Evolutionary conservation across 129 eudicot genomes (phyloP).

Genomic region (Flaveria linearis): DNA sequence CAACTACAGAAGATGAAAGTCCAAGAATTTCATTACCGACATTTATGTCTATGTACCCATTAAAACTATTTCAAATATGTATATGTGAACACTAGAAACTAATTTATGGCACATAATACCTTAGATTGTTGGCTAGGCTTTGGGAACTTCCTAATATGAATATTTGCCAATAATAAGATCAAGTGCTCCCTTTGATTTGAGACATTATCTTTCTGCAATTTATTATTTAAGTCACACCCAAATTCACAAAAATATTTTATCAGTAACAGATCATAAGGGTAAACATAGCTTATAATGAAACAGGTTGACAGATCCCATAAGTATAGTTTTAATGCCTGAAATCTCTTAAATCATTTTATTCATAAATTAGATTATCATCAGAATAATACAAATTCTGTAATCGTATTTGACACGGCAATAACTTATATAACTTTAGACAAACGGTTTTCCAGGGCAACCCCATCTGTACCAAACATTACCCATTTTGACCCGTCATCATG

Average conservation of each 20-base stretch:
- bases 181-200: slow-evolving; percentile 93
- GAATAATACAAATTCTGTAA: slow-evolving; percentile 4
- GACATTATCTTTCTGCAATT: slow-evolving; percentile 82
- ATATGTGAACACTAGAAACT: slow-evolving; percentile 9
- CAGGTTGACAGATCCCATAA: not conserved
- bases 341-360: not conserved
- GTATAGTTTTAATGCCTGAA: not conserved
- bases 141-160: slow-evolving; percentile 76
- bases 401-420: not conserved
- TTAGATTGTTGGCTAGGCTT: slow-evolving; percentile 77
- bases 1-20: slow-evolving; percentile 50
- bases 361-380: not conserved
- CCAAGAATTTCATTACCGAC: slow-evolving; percentile 18
- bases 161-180: slow-evolving; percentile 80
- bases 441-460: slow-evolving; percentile 1
- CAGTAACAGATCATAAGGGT: not conserved
- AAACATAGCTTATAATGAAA: not conserved
- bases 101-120: slow-evolving; percentile 39
- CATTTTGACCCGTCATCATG: slow-evolving; percentile 4
- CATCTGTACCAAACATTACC: slow-evolving; percentile 1
- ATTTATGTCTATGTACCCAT: not conserved
- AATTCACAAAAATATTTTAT: slow-evolving; percentile 3
- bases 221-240: slow-evolving; percentile 7
- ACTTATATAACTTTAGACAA: not conserved
- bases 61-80: not conserved